Evolutionary conservation across 2,329 filamentous ascomycete species (phyloP).

Genomic region (Verticillium dahliae): DNA sequence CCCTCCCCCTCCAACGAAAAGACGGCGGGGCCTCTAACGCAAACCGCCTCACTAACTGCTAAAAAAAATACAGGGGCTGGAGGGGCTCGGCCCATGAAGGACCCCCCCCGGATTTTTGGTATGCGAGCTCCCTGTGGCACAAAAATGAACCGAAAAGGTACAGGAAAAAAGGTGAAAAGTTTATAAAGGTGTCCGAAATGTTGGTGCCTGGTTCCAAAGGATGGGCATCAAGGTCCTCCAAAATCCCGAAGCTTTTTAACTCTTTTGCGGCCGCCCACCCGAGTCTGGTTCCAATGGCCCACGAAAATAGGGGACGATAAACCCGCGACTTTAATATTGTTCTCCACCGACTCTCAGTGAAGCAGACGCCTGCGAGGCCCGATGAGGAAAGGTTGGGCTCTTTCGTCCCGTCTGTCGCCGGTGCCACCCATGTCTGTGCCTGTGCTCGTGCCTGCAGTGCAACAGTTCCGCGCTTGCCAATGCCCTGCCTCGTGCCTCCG

Average conservation of each 20-base stretch:
- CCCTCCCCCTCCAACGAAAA: not conserved
- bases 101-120: not conserved
- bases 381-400: not conserved
- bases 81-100: not conserved
- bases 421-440: not conserved
- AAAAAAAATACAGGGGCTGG: not conserved
- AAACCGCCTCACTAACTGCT: too few species aligned
- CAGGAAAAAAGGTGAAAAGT: not conserved
- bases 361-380: slow-evolving; percentile 6
- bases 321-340: slow-evolving; percentile 11
- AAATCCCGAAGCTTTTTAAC: not conserved
- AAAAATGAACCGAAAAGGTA: not conserved
- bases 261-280: not conserved
- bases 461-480: too few species aligned
- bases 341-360: slow-evolving; percentile 8
- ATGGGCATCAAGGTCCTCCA: not conserved
- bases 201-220: not conserved
- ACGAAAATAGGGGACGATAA: not conserved
- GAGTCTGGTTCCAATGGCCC: not conserved
- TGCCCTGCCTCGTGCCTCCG: not conserved
- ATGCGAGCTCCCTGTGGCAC: not conserved
- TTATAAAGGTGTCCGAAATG: not conserved
- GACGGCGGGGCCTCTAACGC: too few species aligned
- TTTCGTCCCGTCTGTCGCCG: not conserved
- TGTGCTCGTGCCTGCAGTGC: not conserved